These are phyloP conservation scores for Xerocomellus chrysenteron DNA, from an alignment of 768 basidiomycete genomes.

Conservation along the genomic window DNA sequence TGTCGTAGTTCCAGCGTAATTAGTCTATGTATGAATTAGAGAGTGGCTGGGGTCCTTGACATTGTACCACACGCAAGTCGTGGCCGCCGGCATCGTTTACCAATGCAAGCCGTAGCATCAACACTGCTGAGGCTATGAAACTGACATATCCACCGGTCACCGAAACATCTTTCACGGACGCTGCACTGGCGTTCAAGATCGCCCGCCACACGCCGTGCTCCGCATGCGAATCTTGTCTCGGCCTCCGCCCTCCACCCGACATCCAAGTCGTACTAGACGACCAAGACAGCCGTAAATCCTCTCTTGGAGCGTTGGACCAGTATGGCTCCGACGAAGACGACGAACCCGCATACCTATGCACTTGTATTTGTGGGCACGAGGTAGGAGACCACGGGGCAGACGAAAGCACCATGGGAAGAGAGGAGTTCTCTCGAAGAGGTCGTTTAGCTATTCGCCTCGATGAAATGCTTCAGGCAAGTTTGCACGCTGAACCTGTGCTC, in stretches of 20 bases:
- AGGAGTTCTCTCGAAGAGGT: slow-evolving; percentile 69
- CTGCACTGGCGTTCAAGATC: slow-evolving; percentile 67
- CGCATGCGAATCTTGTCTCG: slow-evolving; percentile 62
- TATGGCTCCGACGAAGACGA: slow-evolving; percentile 75
- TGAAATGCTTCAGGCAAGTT: slow-evolving; percentile 70
- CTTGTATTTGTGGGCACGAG: slow-evolving; percentile 70
- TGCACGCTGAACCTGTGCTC: not conserved
- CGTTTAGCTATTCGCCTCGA: slow-evolving; percentile 79
- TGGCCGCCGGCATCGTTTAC: not conserved
- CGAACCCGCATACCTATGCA: slow-evolving; percentile 51
- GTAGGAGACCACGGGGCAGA: slow-evolving; percentile 67
- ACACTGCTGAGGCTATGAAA: slow-evolving; percentile 45
- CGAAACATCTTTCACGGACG: slow-evolving; percentile 46
- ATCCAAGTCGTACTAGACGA: slow-evolving; percentile 60
- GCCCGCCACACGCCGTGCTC: slow-evolving; percentile 79
- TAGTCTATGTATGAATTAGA: too few relatives aligned
- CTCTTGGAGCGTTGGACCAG: slow-evolving; percentile 54
- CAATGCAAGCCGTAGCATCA: not conserved
- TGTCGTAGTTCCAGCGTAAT: too few relatives aligned
- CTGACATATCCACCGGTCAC: slow-evolving; percentile 66
- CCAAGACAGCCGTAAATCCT: slow-evolving; percentile 41
- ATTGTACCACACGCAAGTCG: not conserved
- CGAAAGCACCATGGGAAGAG: slow-evolving; percentile 49
- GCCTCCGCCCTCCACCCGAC: slow-evolving; percentile 63
- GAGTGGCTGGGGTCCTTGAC: slow-evolving; percentile 12